These are phyloP conservation scores for Quercus variabilis DNA, from an alignment of 306 rosid species.

Conservation along the genomic window DNA sequence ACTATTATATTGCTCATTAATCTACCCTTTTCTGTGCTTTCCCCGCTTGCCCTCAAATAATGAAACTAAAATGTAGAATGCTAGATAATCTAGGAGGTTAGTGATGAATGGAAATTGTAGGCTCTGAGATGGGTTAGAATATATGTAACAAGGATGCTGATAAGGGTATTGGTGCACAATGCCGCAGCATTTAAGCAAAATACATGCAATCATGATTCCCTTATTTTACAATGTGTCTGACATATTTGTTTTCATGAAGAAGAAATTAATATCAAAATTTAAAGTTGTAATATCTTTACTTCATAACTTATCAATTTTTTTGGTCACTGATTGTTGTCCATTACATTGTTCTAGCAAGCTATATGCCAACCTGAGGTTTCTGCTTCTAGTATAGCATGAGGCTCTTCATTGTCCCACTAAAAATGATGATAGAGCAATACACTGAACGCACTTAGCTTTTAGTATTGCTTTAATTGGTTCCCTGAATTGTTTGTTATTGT, in stretches of 20 bases:
- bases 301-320: background rate
- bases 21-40: background rate
- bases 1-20: background rate
- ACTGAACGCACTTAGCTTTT: slow-evolving; percentile 7
- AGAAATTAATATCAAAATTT: background rate
- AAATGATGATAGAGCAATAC: slow-evolving; percentile 1
- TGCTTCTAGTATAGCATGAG: slow-evolving; percentile 2
- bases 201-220: background rate
- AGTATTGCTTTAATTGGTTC: background rate
- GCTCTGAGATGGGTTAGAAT: background rate
- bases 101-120: background rate
- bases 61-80: background rate
- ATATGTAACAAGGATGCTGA: background rate
- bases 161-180: background rate
- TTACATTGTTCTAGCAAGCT: background rate
- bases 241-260: background rate
- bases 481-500: slow-evolving; percentile 1
- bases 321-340: background rate
- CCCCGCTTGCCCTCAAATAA: background rate
- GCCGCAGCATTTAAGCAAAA: no score
- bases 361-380: background rate
- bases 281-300: background rate
- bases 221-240: background rate
- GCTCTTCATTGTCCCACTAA: slow-evolving; percentile 7
- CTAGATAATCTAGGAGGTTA: background rate